phyloP scores from a whole-genome alignment of 2,329 filamentous ascomycete genomes.

The Juglanconis sp. region DNA sequence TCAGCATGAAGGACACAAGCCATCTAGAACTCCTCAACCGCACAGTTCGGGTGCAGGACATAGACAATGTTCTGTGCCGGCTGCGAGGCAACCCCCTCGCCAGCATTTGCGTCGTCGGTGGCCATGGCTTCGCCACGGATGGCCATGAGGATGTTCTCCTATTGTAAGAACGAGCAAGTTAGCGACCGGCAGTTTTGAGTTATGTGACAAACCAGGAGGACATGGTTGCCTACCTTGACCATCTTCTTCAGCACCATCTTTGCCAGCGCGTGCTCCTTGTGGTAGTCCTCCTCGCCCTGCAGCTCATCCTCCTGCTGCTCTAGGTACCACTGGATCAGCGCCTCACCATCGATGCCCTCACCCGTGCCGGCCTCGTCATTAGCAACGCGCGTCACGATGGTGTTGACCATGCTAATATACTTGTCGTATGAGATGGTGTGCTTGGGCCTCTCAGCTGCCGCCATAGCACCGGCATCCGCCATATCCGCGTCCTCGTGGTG shows the following conservation, averaged over 20 bases:
- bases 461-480: slow-evolving; percentile 9
- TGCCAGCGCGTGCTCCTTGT: slow-evolving; percentile 69
- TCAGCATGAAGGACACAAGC: not conserved
- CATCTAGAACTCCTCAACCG: slow-evolving; percentile 61
- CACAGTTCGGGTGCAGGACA: slow-evolving; percentile 91
- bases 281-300: slow-evolving; percentile 74
- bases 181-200: slow-evolving; percentile 20
- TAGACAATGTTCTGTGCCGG: slow-evolving; percentile 63
- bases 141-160: slow-evolving; percentile 86
- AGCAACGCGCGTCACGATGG: slow-evolving; percentile 77
- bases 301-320: slow-evolving; percentile 86
- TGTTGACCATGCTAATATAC: slow-evolving; percentile 85
- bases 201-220: not conserved
- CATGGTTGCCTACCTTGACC: slow-evolving; percentile 70
- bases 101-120: slow-evolving; percentile 39
- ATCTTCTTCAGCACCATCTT: slow-evolving; percentile 90
- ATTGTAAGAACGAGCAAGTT: slow-evolving; percentile 33
- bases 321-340: slow-evolving; percentile 83
- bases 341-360: slow-evolving; percentile 81
- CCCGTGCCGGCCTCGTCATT: slow-evolving; percentile 73
- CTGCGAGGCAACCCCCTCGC: slow-evolving; percentile 41
- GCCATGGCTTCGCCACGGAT: slow-evolving; percentile 61
- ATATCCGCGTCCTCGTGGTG: slow-evolving; percentile 34
- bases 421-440: slow-evolving; percentile 95
- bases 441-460: slow-evolving; percentile 44